Evolutionary conservation across 192 early-diverging fungal species (phyloP).

Genomic region (Geosiphon pyriformis): DNA sequence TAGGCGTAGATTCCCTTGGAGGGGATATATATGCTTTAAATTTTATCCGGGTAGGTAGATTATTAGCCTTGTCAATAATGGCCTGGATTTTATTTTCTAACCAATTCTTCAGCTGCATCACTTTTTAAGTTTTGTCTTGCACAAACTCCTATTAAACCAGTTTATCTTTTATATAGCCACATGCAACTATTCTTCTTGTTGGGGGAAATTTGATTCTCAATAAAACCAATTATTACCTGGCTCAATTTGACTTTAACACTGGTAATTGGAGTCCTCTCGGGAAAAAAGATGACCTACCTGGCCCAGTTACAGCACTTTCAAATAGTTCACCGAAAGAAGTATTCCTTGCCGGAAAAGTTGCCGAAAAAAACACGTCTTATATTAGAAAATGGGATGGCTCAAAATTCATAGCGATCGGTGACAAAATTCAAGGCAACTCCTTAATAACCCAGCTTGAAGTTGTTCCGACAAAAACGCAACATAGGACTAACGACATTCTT

Average conservation of each 20-base stretch:
- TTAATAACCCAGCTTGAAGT: background rate
- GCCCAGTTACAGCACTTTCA: slow-evolving; percentile 45
- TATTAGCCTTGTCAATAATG: background rate
- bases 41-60: background rate
- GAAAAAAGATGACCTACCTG: slow-evolving; percentile 36
- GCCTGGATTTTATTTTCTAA: background rate
- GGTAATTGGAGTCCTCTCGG: slow-evolving; percentile 30
- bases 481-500: slow-evolving; percentile 26
- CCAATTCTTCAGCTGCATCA: no score
- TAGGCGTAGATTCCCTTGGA: slow-evolving; percentile 7
- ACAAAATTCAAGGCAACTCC: slow-evolving; percentile 3
- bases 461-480: background rate
- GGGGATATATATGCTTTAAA: background rate
- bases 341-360: slow-evolving; percentile 29
- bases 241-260: slow-evolving; percentile 44
- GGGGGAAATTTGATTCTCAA: slow-evolving; percentile 39
- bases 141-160: no score
- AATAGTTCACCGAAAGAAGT: slow-evolving; percentile 25
- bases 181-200: slow-evolving; percentile 20
- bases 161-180: background rate
- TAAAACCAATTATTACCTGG: slow-evolving; percentile 35
- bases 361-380: slow-evolving; percentile 28
- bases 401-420: slow-evolving; percentile 31
- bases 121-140: no score
- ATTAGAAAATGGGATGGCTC: slow-evolving; percentile 49